A percentile compares a stretch with the other conserved stretches of the same genome.
These are phyloP conservation scores for Salinomyces thailandicus DNA, from an alignment of 2,329 filamentous ascomycete species.

Conservation along the genomic window DNA sequence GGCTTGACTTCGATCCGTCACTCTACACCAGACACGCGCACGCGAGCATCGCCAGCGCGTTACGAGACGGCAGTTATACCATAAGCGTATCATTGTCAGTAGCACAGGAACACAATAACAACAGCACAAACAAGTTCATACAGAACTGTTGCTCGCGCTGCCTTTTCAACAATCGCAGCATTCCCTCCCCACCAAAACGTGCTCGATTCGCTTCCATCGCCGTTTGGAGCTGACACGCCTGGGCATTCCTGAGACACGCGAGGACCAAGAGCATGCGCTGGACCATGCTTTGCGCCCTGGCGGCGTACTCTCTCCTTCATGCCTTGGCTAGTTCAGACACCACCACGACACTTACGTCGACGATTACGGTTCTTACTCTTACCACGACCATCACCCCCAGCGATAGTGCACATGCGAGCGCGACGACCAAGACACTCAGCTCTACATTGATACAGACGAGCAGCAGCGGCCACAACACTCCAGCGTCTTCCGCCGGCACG, in stretches of 20 bases:
- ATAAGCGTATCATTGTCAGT: no score
- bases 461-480: neutral
- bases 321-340: neutral
- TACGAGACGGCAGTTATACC: no score
- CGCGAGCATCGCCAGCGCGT: no score
- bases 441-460: neutral
- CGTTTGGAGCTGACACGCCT: neutral
- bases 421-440: constrained; percentile 7
- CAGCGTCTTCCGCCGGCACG: neutral
- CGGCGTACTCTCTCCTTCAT: constrained; percentile 8
- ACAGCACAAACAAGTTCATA: no score
- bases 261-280: constrained; percentile 4
- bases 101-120: no score
- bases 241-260: neutral
- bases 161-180: no score
- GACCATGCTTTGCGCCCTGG: constrained; percentile 10
- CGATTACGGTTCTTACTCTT: constrained; percentile 13
- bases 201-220: neutral
- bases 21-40: no score
- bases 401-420: constrained; percentile 3
- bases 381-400: constrained; percentile 12
- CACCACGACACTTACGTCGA: constrained; percentile 14
- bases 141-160: neutral
- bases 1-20: no score
- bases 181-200: no score